phyloP scores from a whole-genome alignment of 176 grass and related monocot genomes.

The Themeda triandra region DNA sequence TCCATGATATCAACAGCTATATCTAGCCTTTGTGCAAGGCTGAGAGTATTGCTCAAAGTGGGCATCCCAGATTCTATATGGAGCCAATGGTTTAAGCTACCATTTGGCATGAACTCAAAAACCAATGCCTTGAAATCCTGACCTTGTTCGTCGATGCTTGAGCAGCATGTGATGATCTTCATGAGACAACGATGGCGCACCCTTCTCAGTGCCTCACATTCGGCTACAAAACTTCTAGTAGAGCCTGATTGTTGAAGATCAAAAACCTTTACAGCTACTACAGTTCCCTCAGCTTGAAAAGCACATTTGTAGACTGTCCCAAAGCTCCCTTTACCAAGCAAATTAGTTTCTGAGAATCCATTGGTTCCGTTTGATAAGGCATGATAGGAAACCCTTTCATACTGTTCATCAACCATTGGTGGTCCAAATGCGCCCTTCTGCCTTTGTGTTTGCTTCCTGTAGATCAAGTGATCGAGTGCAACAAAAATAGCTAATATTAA shows the following conservation, averaged over 20 bases:
- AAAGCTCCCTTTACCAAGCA: slow-evolving; percentile 20
- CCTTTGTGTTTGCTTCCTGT: background rate
- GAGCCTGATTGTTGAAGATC: slow-evolving; percentile 12
- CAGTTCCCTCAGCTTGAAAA: background rate
- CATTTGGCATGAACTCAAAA: slow-evolving; percentile 36
- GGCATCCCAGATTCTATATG: background rate
- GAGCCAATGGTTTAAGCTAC: background rate
- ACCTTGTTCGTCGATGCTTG: background rate
- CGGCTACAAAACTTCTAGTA: slow-evolving; percentile 18
- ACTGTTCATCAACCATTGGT: too few species aligned
- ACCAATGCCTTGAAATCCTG: slow-evolving; percentile 35
- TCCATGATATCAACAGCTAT: background rate
- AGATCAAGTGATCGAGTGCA: background rate
- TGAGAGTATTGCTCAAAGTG: background rate
- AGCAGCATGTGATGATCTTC: slow-evolving; percentile 36
- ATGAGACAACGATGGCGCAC: slow-evolving; percentile 8
- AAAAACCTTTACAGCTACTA: slow-evolving; percentile 25
- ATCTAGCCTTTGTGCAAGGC: background rate
- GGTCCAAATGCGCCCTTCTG: too few species aligned
- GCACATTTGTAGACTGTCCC: slow-evolving; percentile 6
- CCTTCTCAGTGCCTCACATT: slow-evolving; percentile 19
- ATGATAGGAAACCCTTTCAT: too few species aligned
- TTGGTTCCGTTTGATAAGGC: slow-evolving; percentile 11
- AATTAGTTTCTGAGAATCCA: background rate
- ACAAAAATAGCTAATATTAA: background rate